A percentile compares a stretch with the other conserved stretches of the same genome.
phyloP scores from a whole-genome alignment of 75 land plant species.

The Chamaecyparis obtusa region DNA sequence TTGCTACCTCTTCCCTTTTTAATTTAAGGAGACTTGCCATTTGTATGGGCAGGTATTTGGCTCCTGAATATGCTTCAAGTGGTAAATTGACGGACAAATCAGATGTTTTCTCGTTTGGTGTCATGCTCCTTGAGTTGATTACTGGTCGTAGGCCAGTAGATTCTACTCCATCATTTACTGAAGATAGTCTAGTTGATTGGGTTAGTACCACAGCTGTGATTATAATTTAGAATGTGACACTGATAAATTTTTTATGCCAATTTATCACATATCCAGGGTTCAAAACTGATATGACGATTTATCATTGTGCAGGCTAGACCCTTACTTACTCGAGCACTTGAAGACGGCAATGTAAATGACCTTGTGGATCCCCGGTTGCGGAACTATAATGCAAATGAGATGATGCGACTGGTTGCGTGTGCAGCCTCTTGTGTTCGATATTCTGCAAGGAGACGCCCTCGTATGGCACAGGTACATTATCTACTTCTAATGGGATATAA shows the following conservation, averaged over 20 bases:
- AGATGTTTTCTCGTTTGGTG: conserved; percentile 94
- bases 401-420: conserved; percentile 75
- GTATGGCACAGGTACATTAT: conserved; percentile 81
- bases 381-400: conserved; percentile 46
- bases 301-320: conserved; percentile 62
- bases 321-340: conserved; percentile 43
- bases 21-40: background rate
- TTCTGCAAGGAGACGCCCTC: conserved; percentile 74
- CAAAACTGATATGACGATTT: background rate
- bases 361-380: conserved; percentile 64
- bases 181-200: conserved; percentile 94
- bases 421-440: conserved; percentile 86
- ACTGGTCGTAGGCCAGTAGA: conserved; percentile 79
- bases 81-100: conserved; percentile 88
- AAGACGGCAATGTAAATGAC: conserved; percentile 57
- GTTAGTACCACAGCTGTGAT: conserved; percentile 28
- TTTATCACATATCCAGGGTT: background rate
- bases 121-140: conserved; percentile 78
- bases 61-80: conserved; percentile 92
- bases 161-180: conserved; percentile 34
- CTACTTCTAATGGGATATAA: background rate
- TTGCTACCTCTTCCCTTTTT: background rate
- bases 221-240: background rate
- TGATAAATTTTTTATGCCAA: background rate
- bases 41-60: conserved; percentile 59